Percentiles rank a stretch among this genome's conserved stretches.
These are phyloP conservation scores for Cavenderia fasciculata DNA, from an alignment of 78 protist genomes.

Conservation along the genomic window DNA sequence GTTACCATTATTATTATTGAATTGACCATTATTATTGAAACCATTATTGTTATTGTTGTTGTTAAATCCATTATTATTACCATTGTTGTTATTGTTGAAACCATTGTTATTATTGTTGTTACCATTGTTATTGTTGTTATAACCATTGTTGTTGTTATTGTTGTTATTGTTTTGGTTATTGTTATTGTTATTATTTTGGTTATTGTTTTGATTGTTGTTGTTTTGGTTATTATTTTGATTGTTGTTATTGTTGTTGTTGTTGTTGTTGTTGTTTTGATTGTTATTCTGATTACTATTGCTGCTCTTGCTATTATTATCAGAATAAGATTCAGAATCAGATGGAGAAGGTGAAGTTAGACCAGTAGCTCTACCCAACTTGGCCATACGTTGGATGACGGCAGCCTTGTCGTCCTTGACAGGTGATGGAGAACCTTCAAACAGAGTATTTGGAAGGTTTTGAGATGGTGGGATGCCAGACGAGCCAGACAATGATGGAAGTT, in stretches of 20 bases:
- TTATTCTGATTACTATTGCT: not conserved
- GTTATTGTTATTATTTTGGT: not conserved
- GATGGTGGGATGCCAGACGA: slow-evolving; percentile 4
- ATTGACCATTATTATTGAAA: not conserved
- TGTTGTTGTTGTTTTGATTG: slow-evolving; percentile 3
- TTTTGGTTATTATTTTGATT: not conserved
- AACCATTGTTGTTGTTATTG: not conserved
- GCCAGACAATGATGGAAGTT: slow-evolving; percentile 32
- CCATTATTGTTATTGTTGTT: not conserved
- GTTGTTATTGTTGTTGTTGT: not conserved
- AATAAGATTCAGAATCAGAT: slow-evolving; percentile 36
- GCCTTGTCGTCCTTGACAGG: slow-evolving; percentile 22
- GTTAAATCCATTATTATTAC: not conserved
- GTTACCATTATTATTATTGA: not conserved
- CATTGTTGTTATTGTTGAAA: not conserved
- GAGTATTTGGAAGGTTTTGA: slow-evolving; percentile 35
- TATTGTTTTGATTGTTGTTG: not conserved
- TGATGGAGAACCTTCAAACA: slow-evolving; percentile 52
- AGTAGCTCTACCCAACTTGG: slow-evolving; percentile 65
- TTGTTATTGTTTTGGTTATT: not conserved
- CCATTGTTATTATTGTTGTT: not conserved
- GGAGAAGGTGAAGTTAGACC: slow-evolving; percentile 68
- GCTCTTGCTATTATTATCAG: not conserved
- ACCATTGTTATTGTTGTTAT: slow-evolving; percentile 8
- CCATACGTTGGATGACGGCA: slow-evolving; percentile 57